Evolutionary conservation across 495 filamentous ascomycete genomes (phyloP), one percentile per base, ranked within the genome.

Genomic region (Neurospora sp.): DNA sequence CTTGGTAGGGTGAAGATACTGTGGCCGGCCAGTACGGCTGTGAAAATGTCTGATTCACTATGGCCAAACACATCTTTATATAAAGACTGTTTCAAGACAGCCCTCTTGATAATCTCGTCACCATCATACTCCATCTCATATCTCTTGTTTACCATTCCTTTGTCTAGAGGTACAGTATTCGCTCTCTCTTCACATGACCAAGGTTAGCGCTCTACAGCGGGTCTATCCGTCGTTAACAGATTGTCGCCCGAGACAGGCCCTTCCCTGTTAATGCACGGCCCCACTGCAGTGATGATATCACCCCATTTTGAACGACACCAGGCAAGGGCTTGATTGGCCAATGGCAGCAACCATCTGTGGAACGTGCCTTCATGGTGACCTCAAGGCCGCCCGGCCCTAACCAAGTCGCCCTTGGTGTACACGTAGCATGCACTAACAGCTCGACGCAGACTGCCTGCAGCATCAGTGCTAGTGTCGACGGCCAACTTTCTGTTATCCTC

Each of bases 331-430:
- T 45, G 28, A 79, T 79, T 78, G 74, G 79, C 78, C 79, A 80
- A 80, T 80, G 73, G 78, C 70, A 76, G 70, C 69, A 11, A 31
- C 19, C 21, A 38, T 19, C 73, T 54, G 48, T 48, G 73, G 72
- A 78, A 80, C 79, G 78, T 80, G 77, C 72, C 69, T 74, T 71
- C 77, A 69, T 69, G 15, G 71, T 71, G 73, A 73, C 72, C 76
- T 72, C 72, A 54, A 10, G 39, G 15, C 72, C 70, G 54, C 54
- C 15, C 54, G 28, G 15, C 15, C 2, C 28, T 34, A 34, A 31
- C 54, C 28, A 19, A 62, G 54, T 31, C 54, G 15, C 54, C 54
- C 6, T 11, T 11, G 37, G 38, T 17, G 24, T 66, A 66, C 54
- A 66, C 54, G 54, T 66, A 19, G 54, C 28, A 66, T 34, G 13